phyloP scores from a whole-genome alignment of 1,139 yeast genomes.

The Pichia sp. region DNA sequence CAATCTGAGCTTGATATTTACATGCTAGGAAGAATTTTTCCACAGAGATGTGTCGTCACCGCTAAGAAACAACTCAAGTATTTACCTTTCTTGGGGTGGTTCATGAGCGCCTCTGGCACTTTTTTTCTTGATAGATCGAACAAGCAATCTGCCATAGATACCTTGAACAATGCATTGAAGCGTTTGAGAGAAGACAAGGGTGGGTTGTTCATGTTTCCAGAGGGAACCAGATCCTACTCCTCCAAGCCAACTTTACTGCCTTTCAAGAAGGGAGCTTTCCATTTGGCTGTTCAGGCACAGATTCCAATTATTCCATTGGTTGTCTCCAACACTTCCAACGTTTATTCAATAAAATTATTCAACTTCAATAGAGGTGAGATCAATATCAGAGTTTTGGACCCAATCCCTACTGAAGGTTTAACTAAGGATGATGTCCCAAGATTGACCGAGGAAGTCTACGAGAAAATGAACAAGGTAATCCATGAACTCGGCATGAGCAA shows the following conservation, averaged over 20 bases:
- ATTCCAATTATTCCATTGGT: slow-evolving; percentile 87
- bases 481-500: slow-evolving; percentile 36
- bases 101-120: slow-evolving; percentile 85
- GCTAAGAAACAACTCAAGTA: slow-evolving; percentile 80
- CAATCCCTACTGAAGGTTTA: slow-evolving; percentile 51
- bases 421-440: slow-evolving; percentile 52
- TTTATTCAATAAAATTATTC: slow-evolving; percentile 53
- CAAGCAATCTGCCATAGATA: slow-evolving; percentile 65
- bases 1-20: slow-evolving; percentile 84
- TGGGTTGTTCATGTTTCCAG: slow-evolving; percentile 84
- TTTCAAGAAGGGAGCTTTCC: slow-evolving; percentile 97
- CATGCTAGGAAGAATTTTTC: slow-evolving; percentile 75
- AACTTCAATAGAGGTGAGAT: slow-evolving; percentile 59
- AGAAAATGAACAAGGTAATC: slow-evolving; percentile 33
- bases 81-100: slow-evolving; percentile 96
- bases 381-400: slow-evolving; percentile 58
- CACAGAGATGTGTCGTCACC: slow-evolving; percentile 85
- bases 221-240: slow-evolving; percentile 87
- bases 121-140: slow-evolving; percentile 84
- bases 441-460: slow-evolving; percentile 34
- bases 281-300: slow-evolving; percentile 86
- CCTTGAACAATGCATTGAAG: slow-evolving; percentile 62
- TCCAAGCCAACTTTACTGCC: slow-evolving; percentile 66
- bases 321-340: slow-evolving; percentile 72
- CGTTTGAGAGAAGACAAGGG: slow-evolving; percentile 54